Percentiles rank a stretch among this genome's conserved stretches.
Conservation (phyloP, 2,329 filamentous ascomycete species). For the Diaporthe vexans region DNA sequence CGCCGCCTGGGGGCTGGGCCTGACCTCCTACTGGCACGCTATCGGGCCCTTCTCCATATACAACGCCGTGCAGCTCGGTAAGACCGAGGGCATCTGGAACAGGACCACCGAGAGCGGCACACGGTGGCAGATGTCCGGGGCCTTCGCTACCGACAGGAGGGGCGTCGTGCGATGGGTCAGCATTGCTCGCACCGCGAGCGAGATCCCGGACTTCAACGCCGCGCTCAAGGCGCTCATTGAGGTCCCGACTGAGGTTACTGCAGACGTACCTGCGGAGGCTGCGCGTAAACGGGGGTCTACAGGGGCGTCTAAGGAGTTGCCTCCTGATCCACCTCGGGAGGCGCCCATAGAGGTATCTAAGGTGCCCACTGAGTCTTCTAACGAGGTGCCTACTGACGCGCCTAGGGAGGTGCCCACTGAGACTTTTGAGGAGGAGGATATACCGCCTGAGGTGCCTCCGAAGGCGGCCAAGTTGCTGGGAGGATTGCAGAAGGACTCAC, state of each 20-base stretch:
- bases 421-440: not conserved
- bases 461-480: not conserved
- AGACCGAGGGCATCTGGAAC: constrained; percentile 76
- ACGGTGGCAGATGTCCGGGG: constrained; percentile 77
- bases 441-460: not conserved
- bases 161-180: constrained; percentile 68
- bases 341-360: not conserved
- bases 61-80: constrained; percentile 69
- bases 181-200: constrained; percentile 63
- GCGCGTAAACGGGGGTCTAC: not conserved
- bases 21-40: constrained; percentile 73
- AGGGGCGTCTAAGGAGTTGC: not conserved
- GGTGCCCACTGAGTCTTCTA: not conserved
- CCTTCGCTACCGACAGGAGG: constrained; percentile 70
- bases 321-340: not conserved
- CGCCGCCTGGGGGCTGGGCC: constrained; percentile 75
- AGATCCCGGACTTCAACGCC: constrained; percentile 67
- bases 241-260: constrained; percentile 25
- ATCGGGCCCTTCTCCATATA: constrained; percentile 71
- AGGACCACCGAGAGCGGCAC: constrained; percentile 74
- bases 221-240: constrained; percentile 50
- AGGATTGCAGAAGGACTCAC: not conserved
- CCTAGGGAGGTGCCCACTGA: not conserved
- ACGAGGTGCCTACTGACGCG: not conserved
- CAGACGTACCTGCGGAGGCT: constrained; percentile 10